Percentiles rank a stretch among this genome's conserved stretches.
phyloP scores from a whole-genome alignment of 805 yeast genomes.

The Zygoascus biomembranicola region DNA sequence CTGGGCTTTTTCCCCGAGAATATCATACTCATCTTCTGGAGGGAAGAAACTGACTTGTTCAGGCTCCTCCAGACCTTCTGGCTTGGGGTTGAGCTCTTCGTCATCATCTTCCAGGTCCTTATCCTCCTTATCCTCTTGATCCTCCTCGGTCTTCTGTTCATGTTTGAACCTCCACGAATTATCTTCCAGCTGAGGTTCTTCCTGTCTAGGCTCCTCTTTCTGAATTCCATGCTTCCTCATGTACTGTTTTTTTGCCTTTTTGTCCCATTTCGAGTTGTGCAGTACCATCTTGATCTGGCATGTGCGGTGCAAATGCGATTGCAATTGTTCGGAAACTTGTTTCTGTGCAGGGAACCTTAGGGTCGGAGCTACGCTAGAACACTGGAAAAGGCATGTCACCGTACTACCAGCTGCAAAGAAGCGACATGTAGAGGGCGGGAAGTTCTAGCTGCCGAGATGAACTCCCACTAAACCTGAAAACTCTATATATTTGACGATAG shows the following conservation, averaged over 20 bases:
- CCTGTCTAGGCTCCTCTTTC: neutral
- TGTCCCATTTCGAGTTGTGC: constrained; percentile 47
- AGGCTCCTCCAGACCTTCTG: neutral
- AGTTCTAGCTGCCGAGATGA: too few species aligned
- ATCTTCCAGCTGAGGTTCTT: neutral
- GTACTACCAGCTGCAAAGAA: too few species aligned
- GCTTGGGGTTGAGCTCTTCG: neutral
- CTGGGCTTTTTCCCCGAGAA: constrained; percentile 2
- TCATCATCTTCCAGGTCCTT: neutral
- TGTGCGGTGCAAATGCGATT: too few species aligned
- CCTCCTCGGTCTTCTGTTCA: constrained; percentile 1
- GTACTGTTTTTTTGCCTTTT: constrained; percentile 36
- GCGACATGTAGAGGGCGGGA: too few species aligned
- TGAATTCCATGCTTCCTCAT: constrained; percentile 36
- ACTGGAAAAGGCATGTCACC: too few species aligned
- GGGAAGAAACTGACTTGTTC: constrained; percentile 9
- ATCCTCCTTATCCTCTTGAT: constrained; percentile 3
- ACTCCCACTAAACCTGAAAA: too few species aligned
- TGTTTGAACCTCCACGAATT: constrained; percentile 1
- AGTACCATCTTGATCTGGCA: constrained; percentile 34
- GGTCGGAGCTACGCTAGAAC: too few species aligned
- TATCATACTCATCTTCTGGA: constrained; percentile 3
- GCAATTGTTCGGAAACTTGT: too few species aligned
- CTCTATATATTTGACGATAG: too few species aligned
- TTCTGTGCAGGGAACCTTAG: too few species aligned